Conservation (phyloP, 345 rosid species). For the Eucalyptus decipiens region DNA sequence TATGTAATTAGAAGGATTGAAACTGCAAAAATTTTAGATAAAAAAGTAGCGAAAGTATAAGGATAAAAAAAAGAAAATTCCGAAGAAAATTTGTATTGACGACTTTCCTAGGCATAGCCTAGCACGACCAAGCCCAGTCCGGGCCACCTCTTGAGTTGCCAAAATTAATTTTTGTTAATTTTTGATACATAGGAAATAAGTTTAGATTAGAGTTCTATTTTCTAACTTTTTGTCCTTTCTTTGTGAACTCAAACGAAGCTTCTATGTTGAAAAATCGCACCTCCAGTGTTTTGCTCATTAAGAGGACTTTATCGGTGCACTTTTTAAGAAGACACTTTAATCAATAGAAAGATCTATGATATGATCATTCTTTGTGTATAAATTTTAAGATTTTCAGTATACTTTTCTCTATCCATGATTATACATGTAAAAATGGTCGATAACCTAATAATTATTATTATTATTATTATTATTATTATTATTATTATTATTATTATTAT, state of each 20-base stretch:
- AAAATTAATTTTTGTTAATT: background rate
- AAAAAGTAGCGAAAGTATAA: background rate
- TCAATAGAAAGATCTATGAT: background rate
- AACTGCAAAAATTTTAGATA: background rate
- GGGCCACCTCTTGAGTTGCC: background rate
- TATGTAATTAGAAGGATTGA: background rate
- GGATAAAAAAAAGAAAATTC: background rate
- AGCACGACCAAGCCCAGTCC: background rate
- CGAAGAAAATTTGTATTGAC: background rate
- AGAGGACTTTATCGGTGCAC: background rate
- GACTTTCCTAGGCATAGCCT: background rate
- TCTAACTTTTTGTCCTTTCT: background rate
- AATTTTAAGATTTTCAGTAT: too few species aligned
- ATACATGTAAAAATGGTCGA: too few species aligned
- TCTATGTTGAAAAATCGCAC: background rate
- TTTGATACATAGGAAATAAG: background rate
- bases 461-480: too few species aligned
- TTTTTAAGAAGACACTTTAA: too few species aligned
- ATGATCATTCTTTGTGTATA: too few species aligned
- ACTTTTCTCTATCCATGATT: background rate
- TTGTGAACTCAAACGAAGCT: background rate
- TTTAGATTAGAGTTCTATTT: background rate
- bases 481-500: too few species aligned
- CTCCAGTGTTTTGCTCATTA: background rate
- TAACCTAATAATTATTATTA: background rate